Conservation (phyloP, 768 basidiomycete genomes). For the Pholiota microspora region DNA sequence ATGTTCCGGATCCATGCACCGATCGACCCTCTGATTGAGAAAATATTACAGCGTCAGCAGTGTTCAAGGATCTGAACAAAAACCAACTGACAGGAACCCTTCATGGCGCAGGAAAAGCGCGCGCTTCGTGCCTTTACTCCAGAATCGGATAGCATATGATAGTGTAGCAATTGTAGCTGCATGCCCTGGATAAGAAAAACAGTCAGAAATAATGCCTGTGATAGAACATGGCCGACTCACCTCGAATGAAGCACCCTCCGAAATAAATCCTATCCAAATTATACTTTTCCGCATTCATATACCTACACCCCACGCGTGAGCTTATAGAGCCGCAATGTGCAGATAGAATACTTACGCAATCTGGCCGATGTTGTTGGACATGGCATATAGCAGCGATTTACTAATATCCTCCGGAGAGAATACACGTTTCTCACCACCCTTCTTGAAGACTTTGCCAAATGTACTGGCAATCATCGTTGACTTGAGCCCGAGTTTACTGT, state of each 20-base stretch:
- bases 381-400: conserved; percentile 89
- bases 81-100: conserved; percentile 82
- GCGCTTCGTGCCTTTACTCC: conserved; percentile 97
- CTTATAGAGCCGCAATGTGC: not conserved
- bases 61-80: conserved; percentile 11
- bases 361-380: conserved; percentile 99
- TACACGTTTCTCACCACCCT: conserved; percentile 71
- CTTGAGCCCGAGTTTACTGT: conserved; percentile 91
- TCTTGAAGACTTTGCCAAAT: conserved; percentile 98
- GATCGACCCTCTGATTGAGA: conserved; percentile 81
- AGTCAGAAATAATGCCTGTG: not conserved
- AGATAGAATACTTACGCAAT: conserved; percentile 83
- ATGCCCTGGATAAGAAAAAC: conserved; percentile 60
- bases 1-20: conserved; percentile 99
- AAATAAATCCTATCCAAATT: conserved; percentile 96
- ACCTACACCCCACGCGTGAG: conserved; percentile 45
- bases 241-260: conserved; percentile 98
- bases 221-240: conserved; percentile 37
- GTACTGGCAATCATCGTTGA: conserved; percentile 98
- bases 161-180: conserved; percentile 95
- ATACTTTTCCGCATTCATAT: conserved; percentile 99
- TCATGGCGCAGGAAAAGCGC: conserved; percentile 97
- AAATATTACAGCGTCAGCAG: conserved; percentile 13
- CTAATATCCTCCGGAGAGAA: conserved; percentile 94
- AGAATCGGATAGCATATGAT: conserved; percentile 98